Evolutionary conservation across 306 rosid genomes (phyloP).

Genomic region (Inga laurina): DNA sequence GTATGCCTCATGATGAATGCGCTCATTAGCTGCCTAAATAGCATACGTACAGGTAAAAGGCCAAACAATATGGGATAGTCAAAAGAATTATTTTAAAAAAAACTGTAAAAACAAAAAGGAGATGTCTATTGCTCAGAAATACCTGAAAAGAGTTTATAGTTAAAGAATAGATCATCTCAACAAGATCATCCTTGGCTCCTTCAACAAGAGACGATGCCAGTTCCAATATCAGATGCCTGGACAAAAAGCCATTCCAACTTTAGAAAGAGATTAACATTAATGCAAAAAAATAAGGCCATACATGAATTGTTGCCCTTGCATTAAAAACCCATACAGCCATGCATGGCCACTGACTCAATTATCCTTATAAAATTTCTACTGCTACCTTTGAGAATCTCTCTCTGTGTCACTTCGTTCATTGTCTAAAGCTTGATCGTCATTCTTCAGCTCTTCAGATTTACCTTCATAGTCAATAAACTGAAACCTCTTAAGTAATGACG

Average conservation of each 20-base stretch:
- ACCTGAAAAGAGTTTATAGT: conserved; percentile 67
- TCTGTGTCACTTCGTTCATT: conserved; percentile 42
- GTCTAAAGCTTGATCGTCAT: conserved; percentile 34
- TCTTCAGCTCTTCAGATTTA: conserved; percentile 42
- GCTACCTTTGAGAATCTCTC: conserved; percentile 61
- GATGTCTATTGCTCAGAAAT: conserved; percentile 21
- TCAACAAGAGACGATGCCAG: conserved; percentile 72
- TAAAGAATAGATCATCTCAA: conserved; percentile 66
- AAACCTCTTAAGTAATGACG: conserved; percentile 58
- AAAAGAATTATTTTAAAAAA: not conserved
- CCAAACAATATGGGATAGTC: conserved; percentile 16
- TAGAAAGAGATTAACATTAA: not conserved
- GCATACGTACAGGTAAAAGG: conserved; percentile 28
- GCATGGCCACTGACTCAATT: conserved; percentile 1
- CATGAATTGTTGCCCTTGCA: not conserved
- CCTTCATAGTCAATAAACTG: conserved; percentile 47
- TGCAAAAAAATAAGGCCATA: not conserved
- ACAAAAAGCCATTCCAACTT: conserved; percentile 15
- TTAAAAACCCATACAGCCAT: not conserved
- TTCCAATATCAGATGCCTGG: conserved; percentile 70
- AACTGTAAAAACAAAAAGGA: conserved; percentile 8
- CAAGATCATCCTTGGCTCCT: conserved; percentile 74
- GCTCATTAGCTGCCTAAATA: conserved; percentile 56
- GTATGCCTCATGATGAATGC: conserved; percentile 62
- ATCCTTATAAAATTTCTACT: not conserved